A percentile compares a stretch with the other conserved stretches of the same genome.
These are phyloP conservation scores for Pythium aristosporum DNA, from an alignment of 352 stramenopile species.

Conservation along the genomic window DNA sequence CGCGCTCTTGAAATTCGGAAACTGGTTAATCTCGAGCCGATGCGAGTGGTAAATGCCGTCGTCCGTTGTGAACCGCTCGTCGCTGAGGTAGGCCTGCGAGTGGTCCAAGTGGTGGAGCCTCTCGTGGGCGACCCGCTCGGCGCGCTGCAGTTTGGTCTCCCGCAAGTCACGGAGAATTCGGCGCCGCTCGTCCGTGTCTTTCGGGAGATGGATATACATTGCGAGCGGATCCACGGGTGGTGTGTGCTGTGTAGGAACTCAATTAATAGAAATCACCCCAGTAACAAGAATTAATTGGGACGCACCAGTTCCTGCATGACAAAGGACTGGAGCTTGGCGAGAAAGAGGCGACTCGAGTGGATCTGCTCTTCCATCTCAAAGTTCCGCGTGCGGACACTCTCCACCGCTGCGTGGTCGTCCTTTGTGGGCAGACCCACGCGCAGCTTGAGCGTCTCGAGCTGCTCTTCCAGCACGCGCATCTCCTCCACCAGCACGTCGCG, in stretches of 20 bases:
- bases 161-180: constrained; percentile 3
- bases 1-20: constrained; percentile 29
- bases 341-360: constrained; percentile 12
- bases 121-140: background rate
- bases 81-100: constrained; percentile 14
- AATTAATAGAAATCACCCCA: background rate
- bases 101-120: constrained; percentile 15
- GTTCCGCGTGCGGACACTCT: constrained; percentile 3
- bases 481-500: constrained; percentile 15
- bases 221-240: constrained; percentile 9
- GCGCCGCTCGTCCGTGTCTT: constrained; percentile 6
- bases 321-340: constrained; percentile 15
- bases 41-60: constrained; percentile 15
- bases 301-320: constrained; percentile 11
- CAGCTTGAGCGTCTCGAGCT: constrained; percentile 21
- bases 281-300: background rate
- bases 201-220: constrained; percentile 17
- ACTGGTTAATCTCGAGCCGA: constrained; percentile 41
- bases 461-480: constrained; percentile 7
- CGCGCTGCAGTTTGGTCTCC: constrained; percentile 10
- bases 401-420: constrained; percentile 13
- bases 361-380: constrained; percentile 21
- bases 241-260: background rate
- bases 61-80: constrained; percentile 8
- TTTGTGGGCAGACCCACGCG: constrained; percentile 14